These are phyloP conservation scores for Tubosaeta sp. DNA, from an alignment of 768 basidiomycete genomes.

Conservation along the genomic window DNA sequence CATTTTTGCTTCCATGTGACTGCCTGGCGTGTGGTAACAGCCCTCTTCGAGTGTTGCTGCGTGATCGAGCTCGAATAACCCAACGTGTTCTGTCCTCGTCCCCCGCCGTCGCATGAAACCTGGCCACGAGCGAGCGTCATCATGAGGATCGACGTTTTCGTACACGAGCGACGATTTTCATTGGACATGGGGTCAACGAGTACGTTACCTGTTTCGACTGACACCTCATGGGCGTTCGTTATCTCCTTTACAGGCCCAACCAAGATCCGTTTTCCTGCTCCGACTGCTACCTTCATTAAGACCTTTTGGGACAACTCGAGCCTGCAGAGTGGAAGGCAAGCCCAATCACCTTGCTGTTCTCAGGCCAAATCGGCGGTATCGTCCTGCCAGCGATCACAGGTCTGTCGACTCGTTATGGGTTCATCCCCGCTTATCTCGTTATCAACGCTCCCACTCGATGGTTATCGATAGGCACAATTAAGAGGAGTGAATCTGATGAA, in stretches of 20 bases:
- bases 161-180: constrained; percentile 54
- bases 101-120: constrained; percentile 24
- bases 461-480: constrained; percentile 31
- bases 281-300: constrained; percentile 55
- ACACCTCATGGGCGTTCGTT: constrained; percentile 2
- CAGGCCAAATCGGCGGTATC: constrained; percentile 56
- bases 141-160: constrained; percentile 47
- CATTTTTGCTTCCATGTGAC: constrained; percentile 16
- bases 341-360: constrained; percentile 72
- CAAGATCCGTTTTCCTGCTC: constrained; percentile 67
- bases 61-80: constrained; percentile 4
- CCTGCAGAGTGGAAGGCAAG: constrained; percentile 48
- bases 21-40: not conserved
- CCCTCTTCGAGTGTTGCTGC: constrained; percentile 17
- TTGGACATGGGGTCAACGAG: constrained; percentile 71
- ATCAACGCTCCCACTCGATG: not conserved
- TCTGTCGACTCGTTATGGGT: no score
- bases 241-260: constrained; percentile 37
- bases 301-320: constrained; percentile 71
- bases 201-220: constrained; percentile 31
- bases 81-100: constrained; percentile 10
- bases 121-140: constrained; percentile 41
- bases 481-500: constrained; percentile 71
- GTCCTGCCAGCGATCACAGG: constrained; percentile 52
- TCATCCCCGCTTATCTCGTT: no score